Evolutionary conservation across 164 flowering plant species (phyloP).

Genomic region (Chimonanthus praecox): DNA sequence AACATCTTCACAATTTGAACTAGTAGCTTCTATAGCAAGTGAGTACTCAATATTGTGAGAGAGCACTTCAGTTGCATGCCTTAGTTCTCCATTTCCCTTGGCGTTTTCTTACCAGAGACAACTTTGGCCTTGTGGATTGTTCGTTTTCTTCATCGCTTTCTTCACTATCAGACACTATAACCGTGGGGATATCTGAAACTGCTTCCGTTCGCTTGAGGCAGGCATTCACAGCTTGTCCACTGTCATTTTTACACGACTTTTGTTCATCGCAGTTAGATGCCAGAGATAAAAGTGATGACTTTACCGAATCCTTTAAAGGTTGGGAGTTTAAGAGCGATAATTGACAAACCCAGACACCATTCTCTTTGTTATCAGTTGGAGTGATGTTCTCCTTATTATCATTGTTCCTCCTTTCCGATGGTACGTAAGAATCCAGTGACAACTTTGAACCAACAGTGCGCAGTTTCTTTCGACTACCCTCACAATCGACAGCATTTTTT

Average conservation of each 20-base stretch:
- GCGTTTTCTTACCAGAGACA: constrained; percentile 32
- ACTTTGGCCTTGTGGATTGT: constrained; percentile 25
- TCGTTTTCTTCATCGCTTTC: constrained; percentile 63
- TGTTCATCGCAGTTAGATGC: constrained; percentile 6
- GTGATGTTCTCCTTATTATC: constrained; percentile 14
- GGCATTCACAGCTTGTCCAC: constrained; percentile 1
- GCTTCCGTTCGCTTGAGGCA: constrained; percentile 10
- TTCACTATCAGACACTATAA: constrained; percentile 77
- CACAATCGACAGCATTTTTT: not conserved
- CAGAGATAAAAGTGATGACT: not conserved
- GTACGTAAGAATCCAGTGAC: constrained; percentile 23
- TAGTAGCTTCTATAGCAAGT: too few species aligned
- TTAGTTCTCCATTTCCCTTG: constrained; percentile 27
- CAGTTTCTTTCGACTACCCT: constrained; percentile 9
- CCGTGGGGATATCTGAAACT: constrained; percentile 15
- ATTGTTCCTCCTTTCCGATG: constrained; percentile 11
- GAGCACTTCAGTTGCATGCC: constrained; percentile 5
- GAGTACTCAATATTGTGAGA: not conserved
- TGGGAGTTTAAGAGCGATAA: constrained; percentile 7
- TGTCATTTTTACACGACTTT: constrained; percentile 8
- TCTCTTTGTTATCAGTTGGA: constrained; percentile 12
- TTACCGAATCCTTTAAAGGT: constrained; percentile 3
- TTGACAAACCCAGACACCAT: not conserved
- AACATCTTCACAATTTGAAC: too few species aligned
- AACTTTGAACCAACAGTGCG: constrained; percentile 24